phyloP scores from a whole-genome alignment of 108 stramenopile species.

The Cyclotella choctawhatcheeana region DNA sequence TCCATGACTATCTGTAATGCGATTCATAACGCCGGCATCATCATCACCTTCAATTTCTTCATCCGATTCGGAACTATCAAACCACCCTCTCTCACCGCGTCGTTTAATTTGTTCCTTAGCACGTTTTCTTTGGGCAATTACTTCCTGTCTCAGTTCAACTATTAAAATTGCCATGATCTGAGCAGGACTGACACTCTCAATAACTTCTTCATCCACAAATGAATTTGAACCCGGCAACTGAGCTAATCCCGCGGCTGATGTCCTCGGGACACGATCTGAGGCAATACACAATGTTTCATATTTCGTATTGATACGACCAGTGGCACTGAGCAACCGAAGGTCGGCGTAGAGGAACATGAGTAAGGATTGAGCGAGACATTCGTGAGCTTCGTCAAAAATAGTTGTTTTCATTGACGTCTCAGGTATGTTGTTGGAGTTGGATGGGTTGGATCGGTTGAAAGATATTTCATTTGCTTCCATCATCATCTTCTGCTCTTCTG shows the following conservation, averaged over 20 bases:
- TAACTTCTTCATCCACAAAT: background rate
- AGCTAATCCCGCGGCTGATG: constrained; percentile 44
- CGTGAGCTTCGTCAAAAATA: constrained; percentile 55
- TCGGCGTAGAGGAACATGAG: constrained; percentile 75
- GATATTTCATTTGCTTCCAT: background rate
- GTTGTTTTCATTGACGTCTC: constrained; percentile 18
- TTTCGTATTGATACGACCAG: constrained; percentile 67
- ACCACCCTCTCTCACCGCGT: constrained; percentile 21
- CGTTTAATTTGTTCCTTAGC: constrained; percentile 35
- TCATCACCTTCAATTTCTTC: constrained; percentile 35
- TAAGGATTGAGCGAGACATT: constrained; percentile 62
- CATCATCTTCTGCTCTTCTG: background rate
- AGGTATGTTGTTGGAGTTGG: no score
- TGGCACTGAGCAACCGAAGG: constrained; percentile 65
- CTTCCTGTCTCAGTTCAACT: constrained; percentile 63
- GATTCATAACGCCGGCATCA: constrained; percentile 40
- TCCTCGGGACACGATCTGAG: constrained; percentile 51
- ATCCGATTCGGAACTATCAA: constrained; percentile 11
- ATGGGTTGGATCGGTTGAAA: no score
- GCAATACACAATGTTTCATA: constrained; percentile 69
- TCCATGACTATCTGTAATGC: constrained; percentile 42
- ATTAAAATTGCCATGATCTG: constrained; percentile 77
- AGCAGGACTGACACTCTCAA: constrained; percentile 53
- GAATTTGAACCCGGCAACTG: constrained; percentile 18
- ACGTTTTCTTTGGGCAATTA: constrained; percentile 36